Evolutionary conservation across 805 yeast species (phyloP).

Genomic region (Saturnispora quitensis): DNA sequence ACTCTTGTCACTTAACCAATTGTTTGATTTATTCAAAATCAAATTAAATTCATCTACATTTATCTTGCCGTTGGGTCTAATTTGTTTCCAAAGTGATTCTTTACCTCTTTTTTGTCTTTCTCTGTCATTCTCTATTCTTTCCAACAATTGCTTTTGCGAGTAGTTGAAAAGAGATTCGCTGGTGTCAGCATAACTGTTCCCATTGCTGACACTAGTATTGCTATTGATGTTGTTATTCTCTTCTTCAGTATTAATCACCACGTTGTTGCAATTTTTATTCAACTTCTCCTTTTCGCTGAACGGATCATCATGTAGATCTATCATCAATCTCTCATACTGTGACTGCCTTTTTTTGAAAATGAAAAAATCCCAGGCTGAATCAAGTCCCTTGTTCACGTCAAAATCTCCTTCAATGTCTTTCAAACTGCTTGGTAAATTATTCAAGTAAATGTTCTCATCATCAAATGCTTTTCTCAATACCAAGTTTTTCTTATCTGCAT

Average conservation of each 20-base stretch:
- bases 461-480: constrained; percentile 27
- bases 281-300: constrained; percentile 3
- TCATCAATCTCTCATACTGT: constrained; percentile 39
- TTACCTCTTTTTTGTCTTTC: constrained; percentile 82
- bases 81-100: constrained; percentile 70
- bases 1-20: constrained; percentile 3
- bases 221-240: not conserved
- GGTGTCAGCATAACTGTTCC: not conserved
- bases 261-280: not conserved
- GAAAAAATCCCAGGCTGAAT: constrained; percentile 39
- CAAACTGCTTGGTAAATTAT: not conserved
- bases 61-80: constrained; percentile 28
- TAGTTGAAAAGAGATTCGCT: not conserved
- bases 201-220: not conserved
- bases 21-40: constrained; percentile 17
- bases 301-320: constrained; percentile 26
- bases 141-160: constrained; percentile 44
- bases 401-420: constrained; percentile 11
- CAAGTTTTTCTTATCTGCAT: constrained; percentile 28
- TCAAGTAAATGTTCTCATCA: constrained; percentile 9
- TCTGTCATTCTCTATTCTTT: constrained; percentile 86
- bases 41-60: constrained; percentile 27
- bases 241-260: not conserved
- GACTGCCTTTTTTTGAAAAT: constrained; percentile 40
- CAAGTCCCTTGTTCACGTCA: constrained; percentile 11